Percentiles rank a stretch among this genome's conserved stretches.
phyloP scores from a whole-genome alignment of 2,329 filamentous ascomycete species.

The Tolypocladium sp. region DNA sequence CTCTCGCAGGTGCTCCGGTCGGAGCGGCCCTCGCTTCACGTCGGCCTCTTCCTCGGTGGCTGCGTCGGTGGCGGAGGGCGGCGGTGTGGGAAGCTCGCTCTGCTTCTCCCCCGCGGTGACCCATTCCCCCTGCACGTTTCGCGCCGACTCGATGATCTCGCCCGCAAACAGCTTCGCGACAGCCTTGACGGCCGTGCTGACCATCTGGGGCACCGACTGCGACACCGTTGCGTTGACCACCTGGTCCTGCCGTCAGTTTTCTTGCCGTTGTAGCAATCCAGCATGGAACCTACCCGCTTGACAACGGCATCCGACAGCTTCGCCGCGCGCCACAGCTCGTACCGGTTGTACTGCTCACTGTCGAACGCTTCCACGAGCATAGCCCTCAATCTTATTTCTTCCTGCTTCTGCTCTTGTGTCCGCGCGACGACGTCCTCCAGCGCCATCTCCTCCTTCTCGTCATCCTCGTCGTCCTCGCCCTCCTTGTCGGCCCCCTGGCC shows the following conservation, averaged over 20 bases:
- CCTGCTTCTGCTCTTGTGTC: slow-evolving; percentile 59
- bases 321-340: slow-evolving; percentile 60
- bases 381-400: slow-evolving; percentile 46
- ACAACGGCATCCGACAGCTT: slow-evolving; percentile 62
- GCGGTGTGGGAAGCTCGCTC: slow-evolving; percentile 38
- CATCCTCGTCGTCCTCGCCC: slow-evolving; percentile 48
- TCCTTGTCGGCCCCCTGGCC: slow-evolving; percentile 35
- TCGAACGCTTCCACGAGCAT: slow-evolving; percentile 59
- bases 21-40: slow-evolving; percentile 45
- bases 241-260: slow-evolving; percentile 19
- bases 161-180: slow-evolving; percentile 72
- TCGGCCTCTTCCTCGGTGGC: slow-evolving; percentile 22
- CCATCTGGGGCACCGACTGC: slow-evolving; percentile 65
- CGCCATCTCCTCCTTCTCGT: slow-evolving; percentile 45
- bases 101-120: slow-evolving; percentile 50
- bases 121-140: slow-evolving; percentile 65
- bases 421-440: slow-evolving; percentile 50
- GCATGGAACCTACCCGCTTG: slow-evolving; percentile 43
- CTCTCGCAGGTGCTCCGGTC: slow-evolving; percentile 67
- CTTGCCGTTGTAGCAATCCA: background rate
- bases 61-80: slow-evolving; percentile 21
- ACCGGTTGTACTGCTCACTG: slow-evolving; percentile 57
- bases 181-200: slow-evolving; percentile 66
- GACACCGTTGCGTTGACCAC: slow-evolving; percentile 75
- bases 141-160: slow-evolving; percentile 64